Conservation (phyloP, 768 basidiomycete genomes). For the Hericium erinaceus region DNA sequence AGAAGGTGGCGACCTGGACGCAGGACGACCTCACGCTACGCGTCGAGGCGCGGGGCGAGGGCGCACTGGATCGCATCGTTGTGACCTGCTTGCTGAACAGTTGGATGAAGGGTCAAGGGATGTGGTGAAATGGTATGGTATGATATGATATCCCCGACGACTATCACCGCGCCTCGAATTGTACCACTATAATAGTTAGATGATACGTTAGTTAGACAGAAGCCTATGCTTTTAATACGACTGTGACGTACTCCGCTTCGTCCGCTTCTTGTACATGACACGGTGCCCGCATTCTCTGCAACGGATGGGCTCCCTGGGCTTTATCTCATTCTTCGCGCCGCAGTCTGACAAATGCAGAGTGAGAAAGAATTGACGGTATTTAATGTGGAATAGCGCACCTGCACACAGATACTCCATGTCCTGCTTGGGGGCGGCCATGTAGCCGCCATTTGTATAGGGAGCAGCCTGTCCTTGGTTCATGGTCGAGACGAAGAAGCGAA, state of each 20-base stretch:
- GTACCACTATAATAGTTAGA: conserved; percentile 46
- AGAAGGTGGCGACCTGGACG: conserved; percentile 38
- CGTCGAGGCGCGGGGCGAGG: conserved; percentile 31
- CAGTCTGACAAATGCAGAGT: conserved; percentile 46
- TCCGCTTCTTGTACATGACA: conserved; percentile 98
- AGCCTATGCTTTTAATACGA: neutral
- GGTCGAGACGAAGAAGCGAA: conserved; percentile 8
- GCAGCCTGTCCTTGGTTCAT: conserved; percentile 32
- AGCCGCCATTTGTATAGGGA: conserved; percentile 15
- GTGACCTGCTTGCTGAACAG: conserved; percentile 45
- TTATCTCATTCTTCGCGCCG: conserved; percentile 86
- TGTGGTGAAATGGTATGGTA: conserved; percentile 25
- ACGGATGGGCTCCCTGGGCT: conserved; percentile 84
- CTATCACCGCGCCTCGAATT: conserved; percentile 70
- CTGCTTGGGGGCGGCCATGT: conserved; percentile 30
- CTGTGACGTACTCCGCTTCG: conserved; percentile 70
- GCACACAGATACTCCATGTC: conserved; percentile 87
- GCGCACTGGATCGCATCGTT: conserved; percentile 39
- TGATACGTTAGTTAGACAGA: conserved; percentile 2
- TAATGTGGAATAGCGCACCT: conserved; percentile 34
- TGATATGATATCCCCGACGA: neutral
- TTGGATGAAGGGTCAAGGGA: conserved; percentile 36
- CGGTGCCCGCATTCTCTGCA: conserved; percentile 96
- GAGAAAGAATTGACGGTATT: neutral
- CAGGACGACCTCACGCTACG: conserved; percentile 28